Conservation (phyloP, 2,329 filamentous ascomycete genomes). For the Cucurbitaria berberidis region DNA sequence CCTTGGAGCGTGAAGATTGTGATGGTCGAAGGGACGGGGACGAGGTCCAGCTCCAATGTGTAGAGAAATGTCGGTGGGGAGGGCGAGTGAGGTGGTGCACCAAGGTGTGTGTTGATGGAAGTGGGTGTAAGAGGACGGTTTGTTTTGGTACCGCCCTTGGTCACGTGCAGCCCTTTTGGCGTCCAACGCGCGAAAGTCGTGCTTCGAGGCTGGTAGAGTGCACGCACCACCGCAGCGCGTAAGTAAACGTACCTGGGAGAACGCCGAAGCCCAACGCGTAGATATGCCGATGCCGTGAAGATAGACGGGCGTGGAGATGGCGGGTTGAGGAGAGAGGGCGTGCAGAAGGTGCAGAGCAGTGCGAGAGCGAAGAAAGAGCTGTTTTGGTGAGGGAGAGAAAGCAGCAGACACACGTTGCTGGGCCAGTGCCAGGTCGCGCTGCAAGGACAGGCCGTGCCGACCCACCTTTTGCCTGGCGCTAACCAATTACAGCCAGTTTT, state of each 20-base stretch:
- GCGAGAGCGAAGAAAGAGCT: slow-evolving; percentile 5
- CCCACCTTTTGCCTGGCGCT: slow-evolving; percentile 24
- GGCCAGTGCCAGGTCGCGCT: slow-evolving; percentile 19
- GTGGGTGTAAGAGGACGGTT: slow-evolving; percentile 39
- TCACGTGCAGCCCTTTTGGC: slow-evolving; percentile 18
- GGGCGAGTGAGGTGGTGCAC: slow-evolving; percentile 35
- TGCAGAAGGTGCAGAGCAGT: slow-evolving; percentile 21
- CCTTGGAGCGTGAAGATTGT: slow-evolving; percentile 34
- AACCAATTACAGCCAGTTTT: slow-evolving; percentile 31
- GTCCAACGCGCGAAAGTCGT: slow-evolving; percentile 37
- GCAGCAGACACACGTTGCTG: slow-evolving; percentile 21
- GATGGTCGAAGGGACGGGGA: slow-evolving; percentile 34
- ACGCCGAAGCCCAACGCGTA: slow-evolving; percentile 30
- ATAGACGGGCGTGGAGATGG: slow-evolving; percentile 3
- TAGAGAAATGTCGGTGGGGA: slow-evolving; percentile 31
- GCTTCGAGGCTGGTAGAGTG: slow-evolving; percentile 35
- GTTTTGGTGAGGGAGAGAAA: slow-evolving; percentile 25
- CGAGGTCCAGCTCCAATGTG: slow-evolving; percentile 42
- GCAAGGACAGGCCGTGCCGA: slow-evolving; percentile 15
- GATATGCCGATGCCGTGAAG: slow-evolving; percentile 13
- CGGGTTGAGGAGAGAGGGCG: not conserved
- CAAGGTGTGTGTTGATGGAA: slow-evolving; percentile 46
- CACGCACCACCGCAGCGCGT: slow-evolving; percentile 43
- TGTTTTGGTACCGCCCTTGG: slow-evolving; percentile 38
- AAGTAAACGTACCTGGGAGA: slow-evolving; percentile 32